A percentile compares a stretch with the other conserved stretches of the same genome.
These are phyloP conservation scores for Berberis vulgaris DNA, from an alignment of 164 flowering plant species.

Conservation along the genomic window DNA sequence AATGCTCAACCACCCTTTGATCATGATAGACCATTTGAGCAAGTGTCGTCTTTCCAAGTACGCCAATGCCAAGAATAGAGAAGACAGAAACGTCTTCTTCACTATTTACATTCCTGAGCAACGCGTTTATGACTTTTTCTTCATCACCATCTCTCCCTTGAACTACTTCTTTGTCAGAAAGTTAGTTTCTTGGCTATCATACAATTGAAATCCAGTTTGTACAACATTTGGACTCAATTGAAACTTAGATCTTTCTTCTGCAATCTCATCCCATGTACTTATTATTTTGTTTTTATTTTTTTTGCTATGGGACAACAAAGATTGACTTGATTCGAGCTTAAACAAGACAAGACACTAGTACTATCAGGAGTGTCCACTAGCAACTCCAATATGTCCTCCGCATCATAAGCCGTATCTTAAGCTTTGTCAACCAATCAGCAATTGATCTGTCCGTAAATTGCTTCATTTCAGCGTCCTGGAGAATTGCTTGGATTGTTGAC, in stretches of 20 bases:
- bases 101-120: neutral
- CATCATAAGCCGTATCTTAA: conserved; percentile 4
- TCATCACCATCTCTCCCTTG: conserved; percentile 2
- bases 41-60: conserved; percentile 9
- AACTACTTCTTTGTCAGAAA: neutral
- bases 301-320: neutral
- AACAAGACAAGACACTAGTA: neutral
- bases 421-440: neutral
- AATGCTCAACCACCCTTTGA: neutral
- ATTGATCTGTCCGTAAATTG: neutral
- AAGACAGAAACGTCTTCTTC: neutral
- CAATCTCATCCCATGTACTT: neutral
- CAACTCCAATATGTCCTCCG: conserved; percentile 1
- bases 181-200: conserved; percentile 1
- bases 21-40: conserved; percentile 6
- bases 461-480: neutral
- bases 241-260: conserved; percentile 6
- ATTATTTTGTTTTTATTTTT: neutral
- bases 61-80: conserved; percentile 2
- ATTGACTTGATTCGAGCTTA: neutral
- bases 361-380: neutral
- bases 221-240: neutral
- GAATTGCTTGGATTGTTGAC: neutral
- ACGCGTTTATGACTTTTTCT: neutral
- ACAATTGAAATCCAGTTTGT: neutral